Evolutionary conservation across 345 rosid genomes (phyloP).

Genomic region (Pugionium cornutum): DNA sequence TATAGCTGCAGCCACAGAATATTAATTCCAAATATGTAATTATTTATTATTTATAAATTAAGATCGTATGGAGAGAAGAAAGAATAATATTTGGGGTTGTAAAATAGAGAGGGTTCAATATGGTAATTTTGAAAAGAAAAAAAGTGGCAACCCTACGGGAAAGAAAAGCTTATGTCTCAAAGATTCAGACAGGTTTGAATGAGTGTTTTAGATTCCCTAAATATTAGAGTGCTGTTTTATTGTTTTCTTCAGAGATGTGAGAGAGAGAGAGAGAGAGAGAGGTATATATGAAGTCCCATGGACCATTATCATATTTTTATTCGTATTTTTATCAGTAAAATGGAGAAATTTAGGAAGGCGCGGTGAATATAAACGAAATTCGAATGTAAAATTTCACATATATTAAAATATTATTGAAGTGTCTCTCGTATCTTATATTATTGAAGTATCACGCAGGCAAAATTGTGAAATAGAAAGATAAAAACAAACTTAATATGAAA

Average conservation of each 20-base stretch:
- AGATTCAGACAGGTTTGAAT: conserved; percentile 49
- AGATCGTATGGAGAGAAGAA: conserved; percentile 15
- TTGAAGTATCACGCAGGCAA: too few species aligned
- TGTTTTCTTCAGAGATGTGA: conserved; percentile 20
- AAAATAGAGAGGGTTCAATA: conserved; percentile 29
- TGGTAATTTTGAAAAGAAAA: conserved; percentile 8
- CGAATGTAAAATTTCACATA: too few species aligned
- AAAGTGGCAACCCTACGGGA: conserved; percentile 37
- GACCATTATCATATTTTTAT: conserved; percentile 19
- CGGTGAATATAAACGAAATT: too few species aligned
- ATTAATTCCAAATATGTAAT: conserved; percentile 1
- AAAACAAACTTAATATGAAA: too few species aligned
- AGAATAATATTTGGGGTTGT: conserved; percentile 5
- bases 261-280: too few species aligned
- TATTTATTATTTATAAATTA: neutral
- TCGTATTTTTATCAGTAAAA: too few species aligned
- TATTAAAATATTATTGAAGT: too few species aligned
- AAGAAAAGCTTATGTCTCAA: conserved; percentile 45
- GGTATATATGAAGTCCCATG: conserved; percentile 37
- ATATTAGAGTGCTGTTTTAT: conserved; percentile 31
- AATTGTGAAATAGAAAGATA: too few species aligned
- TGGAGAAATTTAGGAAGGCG: too few species aligned
- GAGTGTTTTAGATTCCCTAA: conserved; percentile 41
- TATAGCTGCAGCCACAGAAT: conserved; percentile 41
- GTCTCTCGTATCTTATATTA: too few species aligned